Percentiles rank a stretch among this genome's conserved stretches.
Conservation (phyloP, 2,329 filamentous ascomycete species). For the Alternaria angustiovoidea region DNA sequence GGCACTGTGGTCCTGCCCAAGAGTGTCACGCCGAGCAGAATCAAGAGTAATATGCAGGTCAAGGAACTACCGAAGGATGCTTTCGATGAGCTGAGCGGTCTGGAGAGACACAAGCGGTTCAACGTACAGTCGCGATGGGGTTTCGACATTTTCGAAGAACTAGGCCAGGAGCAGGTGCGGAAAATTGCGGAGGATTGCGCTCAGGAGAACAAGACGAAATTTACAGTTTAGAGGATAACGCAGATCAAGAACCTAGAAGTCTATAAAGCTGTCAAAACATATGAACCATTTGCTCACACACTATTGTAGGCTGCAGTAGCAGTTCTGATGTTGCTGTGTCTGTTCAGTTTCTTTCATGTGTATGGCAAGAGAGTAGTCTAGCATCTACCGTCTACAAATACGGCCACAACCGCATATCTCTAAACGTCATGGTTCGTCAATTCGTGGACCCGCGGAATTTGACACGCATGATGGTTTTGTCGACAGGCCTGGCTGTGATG, state of each 20-base stretch:
- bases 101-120: constrained; percentile 37
- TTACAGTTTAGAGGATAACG: constrained; percentile 12
- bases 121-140: constrained; percentile 37
- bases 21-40: constrained; percentile 74
- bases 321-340: neutral
- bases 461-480: constrained; percentile 42
- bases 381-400: neutral
- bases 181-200: constrained; percentile 28
- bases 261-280: neutral
- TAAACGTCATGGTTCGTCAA: neutral
- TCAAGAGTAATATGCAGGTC: constrained; percentile 74
- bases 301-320: neutral
- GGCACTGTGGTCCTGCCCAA: constrained; percentile 86
- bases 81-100: constrained; percentile 66
- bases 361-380: neutral
- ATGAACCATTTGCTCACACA: neutral
- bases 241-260: neutral
- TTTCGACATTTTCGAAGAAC: constrained; percentile 36
- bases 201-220: constrained; percentile 31
- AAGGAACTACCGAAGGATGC: constrained; percentile 76
- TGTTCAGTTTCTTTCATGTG: neutral
- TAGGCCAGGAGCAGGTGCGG: constrained; percentile 29
- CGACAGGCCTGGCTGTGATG: constrained; percentile 44
- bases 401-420: neutral
- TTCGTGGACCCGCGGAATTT: constrained; percentile 4